phyloP scores from a whole-genome alignment of 2,329 filamentous ascomycete genomes.

The Epichloe bromicola region DNA sequence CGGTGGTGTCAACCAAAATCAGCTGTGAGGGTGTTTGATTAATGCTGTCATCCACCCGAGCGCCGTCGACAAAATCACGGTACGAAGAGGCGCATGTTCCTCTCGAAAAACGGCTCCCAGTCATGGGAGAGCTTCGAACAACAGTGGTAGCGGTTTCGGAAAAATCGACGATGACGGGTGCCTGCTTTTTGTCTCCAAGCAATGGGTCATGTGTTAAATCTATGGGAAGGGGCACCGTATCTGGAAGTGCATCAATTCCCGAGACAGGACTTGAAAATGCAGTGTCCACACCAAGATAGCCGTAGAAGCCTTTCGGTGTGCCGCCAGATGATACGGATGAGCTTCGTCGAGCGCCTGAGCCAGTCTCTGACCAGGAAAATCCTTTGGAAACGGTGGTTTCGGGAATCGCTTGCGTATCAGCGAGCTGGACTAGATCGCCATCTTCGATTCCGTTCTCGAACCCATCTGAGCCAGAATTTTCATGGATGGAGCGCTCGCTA shows the following conservation, averaged over 20 bases:
- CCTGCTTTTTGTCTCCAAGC: not conserved
- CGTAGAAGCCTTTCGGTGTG: slow-evolving; percentile 9
- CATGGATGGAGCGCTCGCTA: not conserved
- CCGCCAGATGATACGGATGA: slow-evolving; percentile 13
- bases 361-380: slow-evolving; percentile 19
- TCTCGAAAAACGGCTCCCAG: slow-evolving; percentile 2
- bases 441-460: slow-evolving; percentile 15
- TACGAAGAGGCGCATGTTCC: slow-evolving; percentile 3
- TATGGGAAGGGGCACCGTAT: slow-evolving; percentile 17
- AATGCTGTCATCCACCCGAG: not conserved
- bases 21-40: not conserved
- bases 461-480: slow-evolving; percentile 3
- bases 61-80: not conserved
- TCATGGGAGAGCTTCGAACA: slow-evolving; percentile 18
- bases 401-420: not conserved
- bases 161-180: slow-evolving; percentile 14
- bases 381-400: not conserved
- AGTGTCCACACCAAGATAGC: slow-evolving; percentile 13
- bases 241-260: slow-evolving; percentile 15
- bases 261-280: slow-evolving; percentile 18
- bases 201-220: slow-evolving; percentile 1
- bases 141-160: slow-evolving; percentile 24
- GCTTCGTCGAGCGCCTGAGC: slow-evolving; percentile 16
- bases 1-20: not conserved
- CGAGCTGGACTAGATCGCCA: slow-evolving; percentile 11